phyloP scores from a whole-genome alignment of 2,329 filamentous ascomycete species.

The Zasmidium citrigriseum region DNA sequence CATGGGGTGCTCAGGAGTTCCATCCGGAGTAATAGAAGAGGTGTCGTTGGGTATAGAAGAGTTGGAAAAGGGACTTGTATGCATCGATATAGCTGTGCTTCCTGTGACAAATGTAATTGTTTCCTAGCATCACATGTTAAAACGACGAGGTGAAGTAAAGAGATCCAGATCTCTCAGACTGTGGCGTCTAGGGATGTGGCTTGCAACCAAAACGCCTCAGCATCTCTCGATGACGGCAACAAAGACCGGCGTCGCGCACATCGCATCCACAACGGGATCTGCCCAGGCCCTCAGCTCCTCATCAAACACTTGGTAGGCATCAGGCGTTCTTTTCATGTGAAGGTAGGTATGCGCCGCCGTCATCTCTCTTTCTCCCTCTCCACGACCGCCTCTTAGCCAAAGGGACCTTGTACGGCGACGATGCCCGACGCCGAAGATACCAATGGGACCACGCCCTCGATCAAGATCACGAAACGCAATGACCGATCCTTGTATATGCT shows the following conservation, averaged over 20 bases:
- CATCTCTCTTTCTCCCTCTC: background rate
- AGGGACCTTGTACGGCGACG: too few species aligned
- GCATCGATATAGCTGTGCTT: too few species aligned
- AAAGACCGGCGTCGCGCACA: background rate
- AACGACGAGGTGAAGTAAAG: background rate
- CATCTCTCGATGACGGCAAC: background rate
- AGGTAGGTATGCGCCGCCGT: background rate
- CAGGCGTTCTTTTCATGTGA: background rate
- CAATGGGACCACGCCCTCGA: constrained; percentile 16
- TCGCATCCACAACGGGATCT: background rate
- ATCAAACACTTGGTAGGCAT: background rate
- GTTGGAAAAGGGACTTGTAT: too few species aligned
- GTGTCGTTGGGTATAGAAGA: too few species aligned
- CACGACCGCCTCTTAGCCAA: background rate
- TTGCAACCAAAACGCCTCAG: background rate
- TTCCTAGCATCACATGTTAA: background rate
- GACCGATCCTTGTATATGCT: constrained; percentile 39
- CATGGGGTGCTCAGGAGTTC: too few species aligned
- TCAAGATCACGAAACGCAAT: constrained; percentile 39
- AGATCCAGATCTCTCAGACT: background rate
- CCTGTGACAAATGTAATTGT: too few species aligned
- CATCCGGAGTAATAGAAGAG: too few species aligned
- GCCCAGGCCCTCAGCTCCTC: background rate
- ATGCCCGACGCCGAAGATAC: background rate
- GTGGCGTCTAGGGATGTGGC: background rate